Evolutionary conservation across 257 asterid genomes (phyloP).

Genomic region (Coffea eugenioides): DNA sequence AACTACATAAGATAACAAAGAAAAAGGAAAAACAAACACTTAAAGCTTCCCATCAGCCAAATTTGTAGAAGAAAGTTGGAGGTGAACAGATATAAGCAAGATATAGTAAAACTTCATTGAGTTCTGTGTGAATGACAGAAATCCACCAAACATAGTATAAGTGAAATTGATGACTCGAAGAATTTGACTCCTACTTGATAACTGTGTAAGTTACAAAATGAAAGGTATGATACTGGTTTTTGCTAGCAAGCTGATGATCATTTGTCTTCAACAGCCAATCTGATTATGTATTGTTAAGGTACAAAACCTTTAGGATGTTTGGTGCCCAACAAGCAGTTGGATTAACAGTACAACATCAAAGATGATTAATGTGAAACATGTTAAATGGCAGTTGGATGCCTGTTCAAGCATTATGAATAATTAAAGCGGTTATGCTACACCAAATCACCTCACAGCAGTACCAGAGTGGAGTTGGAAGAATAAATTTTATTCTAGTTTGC

Average conservation of each 20-base stretch:
- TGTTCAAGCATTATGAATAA: not conserved
- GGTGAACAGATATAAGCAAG: not conserved
- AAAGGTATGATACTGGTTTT: not conserved
- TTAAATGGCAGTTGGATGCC: not conserved
- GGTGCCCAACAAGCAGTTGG: not conserved
- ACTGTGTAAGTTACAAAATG: not conserved
- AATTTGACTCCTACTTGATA: too few relatives aligned
- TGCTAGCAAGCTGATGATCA: not conserved
- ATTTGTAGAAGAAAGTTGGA: slow-evolving; percentile 3
- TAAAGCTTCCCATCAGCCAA: not conserved
- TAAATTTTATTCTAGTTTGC: not conserved
- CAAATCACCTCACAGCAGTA: not conserved
- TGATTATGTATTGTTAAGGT: not conserved
- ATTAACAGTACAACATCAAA: not conserved
- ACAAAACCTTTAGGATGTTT: not conserved
- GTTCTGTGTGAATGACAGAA: not conserved
- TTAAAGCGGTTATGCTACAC: not conserved
- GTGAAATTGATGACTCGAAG: too few relatives aligned
- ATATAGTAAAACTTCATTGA: not conserved
- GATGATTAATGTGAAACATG: not conserved
- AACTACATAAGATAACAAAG: not conserved
- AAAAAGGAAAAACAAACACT: not conserved
- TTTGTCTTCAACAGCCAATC: slow-evolving; percentile 1
- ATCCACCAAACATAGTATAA: not conserved
- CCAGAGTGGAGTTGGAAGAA: not conserved